Evolutionary conservation across 139 green algal genomes (phyloP).

Genomic region (Volvox reticuliferus): DNA sequence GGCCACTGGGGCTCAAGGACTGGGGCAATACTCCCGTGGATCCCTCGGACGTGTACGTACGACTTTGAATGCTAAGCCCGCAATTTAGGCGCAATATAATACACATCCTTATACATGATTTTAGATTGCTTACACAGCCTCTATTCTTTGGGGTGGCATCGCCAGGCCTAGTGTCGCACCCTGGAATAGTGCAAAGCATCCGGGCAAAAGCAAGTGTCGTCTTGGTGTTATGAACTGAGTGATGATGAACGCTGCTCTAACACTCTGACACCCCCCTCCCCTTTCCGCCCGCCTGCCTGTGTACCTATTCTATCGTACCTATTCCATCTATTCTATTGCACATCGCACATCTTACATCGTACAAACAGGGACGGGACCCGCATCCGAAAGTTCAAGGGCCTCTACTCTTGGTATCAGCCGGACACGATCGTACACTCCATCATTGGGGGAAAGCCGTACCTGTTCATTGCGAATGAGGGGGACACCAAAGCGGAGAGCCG

Average conservation of each 20-base stretch:
- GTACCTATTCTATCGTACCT: not conserved
- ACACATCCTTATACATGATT: too few species aligned
- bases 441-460: not conserved
- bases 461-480: conserved; percentile 52
- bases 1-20: conserved; percentile 41
- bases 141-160: too few species aligned
- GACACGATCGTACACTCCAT: conserved; percentile 42
- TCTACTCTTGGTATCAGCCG: conserved; percentile 26
- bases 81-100: too few species aligned
- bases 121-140: too few species aligned
- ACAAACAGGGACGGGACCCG: conserved; percentile 1
- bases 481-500: conserved; percentile 43
- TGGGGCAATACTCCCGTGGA: not conserved
- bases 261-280: too few species aligned
- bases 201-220: too few species aligned
- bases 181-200: too few species aligned
- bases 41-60: conserved; percentile 16
- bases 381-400: not conserved
- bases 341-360: not conserved
- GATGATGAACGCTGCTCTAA: too few species aligned
- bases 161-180: too few species aligned
- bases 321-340: not conserved
- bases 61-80: not conserved
- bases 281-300: too few species aligned
- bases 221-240: too few species aligned